Percentiles rank a stretch among this genome's conserved stretches.
phyloP scores from a whole-genome alignment of 2,329 filamentous ascomycete genomes.

The Colletotrichum cereale region DNA sequence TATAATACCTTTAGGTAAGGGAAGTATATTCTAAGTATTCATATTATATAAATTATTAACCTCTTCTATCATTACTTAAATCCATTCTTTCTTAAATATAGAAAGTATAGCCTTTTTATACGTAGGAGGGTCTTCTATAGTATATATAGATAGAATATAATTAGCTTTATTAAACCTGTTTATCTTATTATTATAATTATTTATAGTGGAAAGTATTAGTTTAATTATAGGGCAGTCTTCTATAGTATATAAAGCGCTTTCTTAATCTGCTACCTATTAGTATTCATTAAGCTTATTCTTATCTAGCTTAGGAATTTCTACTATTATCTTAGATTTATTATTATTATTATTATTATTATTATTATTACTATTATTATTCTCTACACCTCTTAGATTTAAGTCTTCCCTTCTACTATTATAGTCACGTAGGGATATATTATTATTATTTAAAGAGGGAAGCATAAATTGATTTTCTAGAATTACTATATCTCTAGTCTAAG shows the following conservation, averaged over 20 bases:
- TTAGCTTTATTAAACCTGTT: background rate
- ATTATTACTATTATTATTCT: too few species aligned
- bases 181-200: background rate
- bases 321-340: too few species aligned
- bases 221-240: background rate
- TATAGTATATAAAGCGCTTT: too few species aligned
- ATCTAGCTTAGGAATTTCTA: too few species aligned
- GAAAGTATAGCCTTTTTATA: too few species aligned
- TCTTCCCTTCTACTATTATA: background rate
- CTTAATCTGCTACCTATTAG: background rate
- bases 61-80: background rate
- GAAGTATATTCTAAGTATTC: too few species aligned
- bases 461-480: background rate
- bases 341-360: too few species aligned
- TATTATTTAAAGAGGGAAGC: background rate
- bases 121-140: too few species aligned
- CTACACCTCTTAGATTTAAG: background rate
- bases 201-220: background rate
- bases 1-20: background rate
- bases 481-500: background rate
- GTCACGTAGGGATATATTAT: background rate
- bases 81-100: too few species aligned
- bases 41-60: background rate
- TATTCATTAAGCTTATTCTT: background rate
- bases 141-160: background rate